Evolutionary conservation across 2,329 filamentous ascomycete genomes (phyloP).

Genomic region (Aspergillus felis): DNA sequence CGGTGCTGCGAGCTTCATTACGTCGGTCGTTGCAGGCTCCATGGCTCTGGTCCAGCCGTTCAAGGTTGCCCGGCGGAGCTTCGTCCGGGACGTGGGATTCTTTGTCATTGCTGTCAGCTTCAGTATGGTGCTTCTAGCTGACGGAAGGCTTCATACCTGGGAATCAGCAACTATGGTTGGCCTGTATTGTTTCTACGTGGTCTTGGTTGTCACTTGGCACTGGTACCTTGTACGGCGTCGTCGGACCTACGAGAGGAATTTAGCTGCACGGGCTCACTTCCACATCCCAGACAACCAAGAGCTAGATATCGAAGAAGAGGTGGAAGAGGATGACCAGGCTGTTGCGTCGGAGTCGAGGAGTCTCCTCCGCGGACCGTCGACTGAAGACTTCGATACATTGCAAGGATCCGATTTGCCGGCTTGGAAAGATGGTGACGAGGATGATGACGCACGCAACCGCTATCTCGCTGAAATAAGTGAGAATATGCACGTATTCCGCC

Average conservation of each 20-base stretch:
- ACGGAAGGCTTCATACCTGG: slow-evolving; percentile 80
- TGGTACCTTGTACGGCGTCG: slow-evolving; percentile 70
- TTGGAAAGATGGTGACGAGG: slow-evolving; percentile 53
- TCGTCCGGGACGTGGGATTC: slow-evolving; percentile 86
- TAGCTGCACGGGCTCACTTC: slow-evolving; percentile 70
- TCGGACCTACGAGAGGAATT: slow-evolving; percentile 61
- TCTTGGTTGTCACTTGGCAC: slow-evolving; percentile 86
- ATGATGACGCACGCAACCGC: slow-evolving; percentile 53
- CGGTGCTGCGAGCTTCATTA: slow-evolving; percentile 93
- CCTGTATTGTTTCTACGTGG: slow-evolving; percentile 87
- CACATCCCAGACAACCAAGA: slow-evolving; percentile 59
- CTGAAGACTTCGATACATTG: slow-evolving; percentile 61
- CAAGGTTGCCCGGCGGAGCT: slow-evolving; percentile 81
- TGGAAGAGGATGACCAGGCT: slow-evolving; percentile 53
- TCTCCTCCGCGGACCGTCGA: slow-evolving; percentile 48
- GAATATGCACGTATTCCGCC: slow-evolving; percentile 84
- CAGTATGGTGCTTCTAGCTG: slow-evolving; percentile 80
- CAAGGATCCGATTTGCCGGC: slow-evolving; percentile 49
- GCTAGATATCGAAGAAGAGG: slow-evolving; percentile 51
- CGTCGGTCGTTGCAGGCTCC: slow-evolving; percentile 89
- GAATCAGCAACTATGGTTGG: slow-evolving; percentile 87
- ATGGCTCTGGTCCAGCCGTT: slow-evolving; percentile 98
- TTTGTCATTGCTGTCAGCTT: slow-evolving; percentile 85
- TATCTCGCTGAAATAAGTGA: slow-evolving; percentile 78
- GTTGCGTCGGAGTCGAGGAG: slow-evolving; percentile 44